Conservation (phyloP, 2,329 filamentous ascomycete genomes). For the Talaromyces islandicus region DNA sequence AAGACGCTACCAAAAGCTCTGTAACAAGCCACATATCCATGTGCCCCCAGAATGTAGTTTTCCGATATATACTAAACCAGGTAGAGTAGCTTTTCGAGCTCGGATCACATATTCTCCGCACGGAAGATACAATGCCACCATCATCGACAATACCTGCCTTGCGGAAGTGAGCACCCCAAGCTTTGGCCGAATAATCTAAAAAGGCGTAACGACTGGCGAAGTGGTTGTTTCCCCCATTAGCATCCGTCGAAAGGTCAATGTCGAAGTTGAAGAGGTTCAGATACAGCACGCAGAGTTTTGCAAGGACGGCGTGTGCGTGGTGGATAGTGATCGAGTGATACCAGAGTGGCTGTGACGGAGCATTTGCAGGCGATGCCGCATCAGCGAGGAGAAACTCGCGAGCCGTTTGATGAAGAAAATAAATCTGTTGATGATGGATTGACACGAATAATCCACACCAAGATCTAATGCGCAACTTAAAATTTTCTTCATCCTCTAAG, state of each 20-base stretch:
- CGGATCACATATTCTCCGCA: not conserved
- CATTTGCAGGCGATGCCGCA: not conserved
- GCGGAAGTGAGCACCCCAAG: conserved; percentile 1
- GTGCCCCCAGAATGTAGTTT: no score
- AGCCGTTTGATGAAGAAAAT: conserved; percentile 19
- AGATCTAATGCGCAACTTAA: conserved; percentile 6
- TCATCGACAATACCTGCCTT: not conserved
- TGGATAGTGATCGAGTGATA: not conserved
- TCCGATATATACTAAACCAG: not conserved
- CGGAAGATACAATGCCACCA: not conserved
- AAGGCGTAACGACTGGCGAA: not conserved
- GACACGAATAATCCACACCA: conserved; percentile 15
- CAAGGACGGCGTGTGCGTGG: not conserved
- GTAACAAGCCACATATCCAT: not conserved
- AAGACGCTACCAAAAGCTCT: not conserved
- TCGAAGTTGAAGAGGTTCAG: not conserved
- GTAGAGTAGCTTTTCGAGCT: not conserved
- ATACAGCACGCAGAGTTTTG: not conserved
- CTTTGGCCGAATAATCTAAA: not conserved
- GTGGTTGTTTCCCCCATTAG: no score
- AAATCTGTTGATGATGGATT: conserved; percentile 13
- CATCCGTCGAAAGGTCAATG: no score
- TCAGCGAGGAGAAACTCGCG: conserved; percentile 15
- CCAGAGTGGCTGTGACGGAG: not conserved
- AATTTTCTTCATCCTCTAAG: not conserved